Evolutionary conservation across 345 rosid species (phyloP), one percentile per base, ranked within the genome.

Genomic region (Eucalyptus shirleyi): DNA sequence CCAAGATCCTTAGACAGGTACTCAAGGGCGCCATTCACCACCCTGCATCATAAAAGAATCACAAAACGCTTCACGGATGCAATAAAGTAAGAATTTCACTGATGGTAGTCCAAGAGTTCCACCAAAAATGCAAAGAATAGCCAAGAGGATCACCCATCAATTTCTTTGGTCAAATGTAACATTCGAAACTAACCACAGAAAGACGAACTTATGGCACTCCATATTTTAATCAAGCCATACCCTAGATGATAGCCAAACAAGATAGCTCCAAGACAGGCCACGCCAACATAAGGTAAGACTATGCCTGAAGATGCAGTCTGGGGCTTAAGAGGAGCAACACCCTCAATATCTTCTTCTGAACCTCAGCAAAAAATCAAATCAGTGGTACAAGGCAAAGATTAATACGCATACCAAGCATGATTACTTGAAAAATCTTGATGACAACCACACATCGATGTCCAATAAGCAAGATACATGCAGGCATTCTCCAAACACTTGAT

Each of bases 221-320:
- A 86, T 32, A 83, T 60, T 72, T 45, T 45, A 88, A 81, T 34
- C 53, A 7, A 59, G 65, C 88, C 95, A 89, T 95, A 98, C 99
- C 97, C 99, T 30, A 97, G 95, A 93, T 98, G 99, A 91, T 98
- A 98, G 91, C 99, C 99, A 93, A 98, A 97, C 92, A 96, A 89
- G 82, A 94, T 94, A 92, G 99, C 99, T 90, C 99, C 99, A 87
- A 98, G 94, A 92, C 99, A 97, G 92, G 99, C 99, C 92, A 98
- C 95, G 32, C 95, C 99, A 53, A 98, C 99, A 89, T 92, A 97
- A 9, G 99, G 99, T 88, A 97, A 93, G 88, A 98, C 99, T 2
- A 93, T 93, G 62, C 99, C 99, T 6, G 97, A 92, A 91, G 96
- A 95, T 89, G 92, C 93, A n/a, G 59, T 91, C 72, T 89, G 92